These are phyloP conservation scores for Jamesozyma spencerorum DNA, from an alignment of 805 yeast genomes.

Conservation along the genomic window DNA sequence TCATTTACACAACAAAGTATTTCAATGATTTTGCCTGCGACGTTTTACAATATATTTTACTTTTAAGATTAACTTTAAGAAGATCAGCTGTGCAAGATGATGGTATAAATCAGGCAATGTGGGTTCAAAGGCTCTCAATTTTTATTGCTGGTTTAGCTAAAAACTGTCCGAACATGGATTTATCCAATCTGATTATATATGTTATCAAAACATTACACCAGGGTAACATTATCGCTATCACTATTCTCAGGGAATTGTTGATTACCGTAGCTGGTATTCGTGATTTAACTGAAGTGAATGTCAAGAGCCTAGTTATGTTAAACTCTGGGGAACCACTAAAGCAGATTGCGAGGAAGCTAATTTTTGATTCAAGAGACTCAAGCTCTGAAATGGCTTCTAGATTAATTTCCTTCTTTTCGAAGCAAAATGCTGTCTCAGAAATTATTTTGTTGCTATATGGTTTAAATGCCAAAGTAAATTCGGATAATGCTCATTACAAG, in stretches of 20 bases:
- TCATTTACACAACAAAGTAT: conserved; percentile 68
- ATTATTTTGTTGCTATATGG: conserved; percentile 55
- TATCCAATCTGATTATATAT: conserved; percentile 51
- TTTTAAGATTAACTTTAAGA: conserved; percentile 62
- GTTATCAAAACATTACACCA: conserved; percentile 54
- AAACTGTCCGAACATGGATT: conserved; percentile 46
- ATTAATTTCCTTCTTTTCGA: conserved; percentile 39
- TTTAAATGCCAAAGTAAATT: conserved; percentile 33
- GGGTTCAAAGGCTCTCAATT: conserved; percentile 77
- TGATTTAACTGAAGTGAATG: conserved; percentile 55
- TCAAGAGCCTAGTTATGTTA: conserved; percentile 53
- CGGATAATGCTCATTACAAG: conserved; percentile 48
- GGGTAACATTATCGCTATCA: conserved; percentile 49
- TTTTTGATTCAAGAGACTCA: conserved; percentile 42
- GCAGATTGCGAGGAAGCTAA: conserved; percentile 44
- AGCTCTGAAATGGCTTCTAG: conserved; percentile 40
- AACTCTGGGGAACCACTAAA: conserved; percentile 56
- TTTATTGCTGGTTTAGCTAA: conserved; percentile 67
- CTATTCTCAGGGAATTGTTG: conserved; percentile 59
- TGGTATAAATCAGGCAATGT: conserved; percentile 70
- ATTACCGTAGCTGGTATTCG: conserved; percentile 73
- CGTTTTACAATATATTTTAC: conserved; percentile 60
- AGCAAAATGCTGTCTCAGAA: conserved; percentile 45
- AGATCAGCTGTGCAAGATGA: conserved; percentile 61
- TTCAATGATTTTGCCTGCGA: conserved; percentile 81